Percentiles rank a stretch among this genome's conserved stretches.
Evolutionary conservation across 75 land plant species (phyloP).

Genomic region (Chamaecyparis obtusa): DNA sequence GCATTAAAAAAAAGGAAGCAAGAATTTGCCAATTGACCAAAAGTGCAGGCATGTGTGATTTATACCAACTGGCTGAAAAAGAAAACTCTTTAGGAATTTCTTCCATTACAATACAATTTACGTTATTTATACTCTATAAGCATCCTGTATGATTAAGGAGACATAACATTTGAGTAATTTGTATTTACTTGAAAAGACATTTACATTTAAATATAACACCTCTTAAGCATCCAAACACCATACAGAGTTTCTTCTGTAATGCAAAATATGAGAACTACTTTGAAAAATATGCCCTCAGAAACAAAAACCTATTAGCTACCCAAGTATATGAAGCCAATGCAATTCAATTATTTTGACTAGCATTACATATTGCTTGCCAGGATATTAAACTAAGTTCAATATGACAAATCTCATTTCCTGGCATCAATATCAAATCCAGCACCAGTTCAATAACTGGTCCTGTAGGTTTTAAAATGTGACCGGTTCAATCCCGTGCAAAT

Average conservation of each 20-base stretch:
- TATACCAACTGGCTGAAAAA: background rate
- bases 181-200: background rate
- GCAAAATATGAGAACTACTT: background rate
- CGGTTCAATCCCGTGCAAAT: no score
- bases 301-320: background rate
- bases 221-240: no score
- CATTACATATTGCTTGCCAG: background rate
- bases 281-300: background rate
- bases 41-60: background rate
- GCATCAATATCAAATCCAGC: slow-evolving; percentile 90
- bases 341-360: background rate
- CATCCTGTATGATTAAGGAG: background rate
- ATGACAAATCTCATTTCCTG: slow-evolving; percentile 13
- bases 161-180: background rate
- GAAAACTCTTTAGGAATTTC: background rate
- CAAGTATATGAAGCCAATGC: background rate
- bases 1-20: background rate
- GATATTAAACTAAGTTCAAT: background rate
- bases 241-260: background rate
- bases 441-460: no score
- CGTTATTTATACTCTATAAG: background rate
- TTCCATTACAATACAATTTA: background rate
- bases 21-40: background rate
- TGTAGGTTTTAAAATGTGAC: no score
- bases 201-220: background rate